phyloP scores from a whole-genome alignment of 805 yeast genomes.

The Metschnikowia bowlesiae region DNA sequence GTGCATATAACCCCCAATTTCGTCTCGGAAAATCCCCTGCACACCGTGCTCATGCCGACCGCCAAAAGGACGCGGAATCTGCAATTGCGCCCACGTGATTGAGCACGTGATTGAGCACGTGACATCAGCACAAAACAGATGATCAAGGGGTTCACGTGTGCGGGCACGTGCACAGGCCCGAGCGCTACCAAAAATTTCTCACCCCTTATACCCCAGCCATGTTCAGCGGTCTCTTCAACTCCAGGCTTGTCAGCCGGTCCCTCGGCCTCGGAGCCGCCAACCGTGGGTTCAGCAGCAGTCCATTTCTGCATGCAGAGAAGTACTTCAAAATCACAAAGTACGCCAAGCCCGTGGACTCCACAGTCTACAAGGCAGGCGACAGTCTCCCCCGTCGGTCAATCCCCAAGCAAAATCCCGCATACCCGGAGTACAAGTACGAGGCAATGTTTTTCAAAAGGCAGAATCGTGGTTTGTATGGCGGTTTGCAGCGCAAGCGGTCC shows the following conservation, averaged over 20 bases:
- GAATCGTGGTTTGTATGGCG: conserved; percentile 88
- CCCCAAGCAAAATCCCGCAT: conserved; percentile 11
- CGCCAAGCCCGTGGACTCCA: conserved; percentile 34
- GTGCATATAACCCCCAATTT: too few species aligned
- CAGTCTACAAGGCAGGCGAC: conserved; percentile 35
- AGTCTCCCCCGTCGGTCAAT: conserved; percentile 19
- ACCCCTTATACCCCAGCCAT: neutral
- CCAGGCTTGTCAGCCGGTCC: conserved; percentile 8
- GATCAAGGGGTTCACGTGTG: neutral
- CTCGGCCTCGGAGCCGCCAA: conserved; percentile 1
- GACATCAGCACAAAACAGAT: neutral
- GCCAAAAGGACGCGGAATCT: too few species aligned
- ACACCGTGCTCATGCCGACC: too few species aligned
- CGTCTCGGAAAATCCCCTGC: too few species aligned
- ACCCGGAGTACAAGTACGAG: conserved; percentile 52
- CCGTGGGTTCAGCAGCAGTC: conserved; percentile 5
- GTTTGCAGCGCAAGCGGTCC: conserved; percentile 73
- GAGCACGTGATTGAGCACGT: neutral
- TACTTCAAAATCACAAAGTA: conserved; percentile 39
- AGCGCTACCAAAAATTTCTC: neutral
- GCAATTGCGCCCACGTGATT: too few species aligned
- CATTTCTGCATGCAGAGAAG: conserved; percentile 25
- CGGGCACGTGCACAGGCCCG: neutral
- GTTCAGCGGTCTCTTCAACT: conserved; percentile 3
- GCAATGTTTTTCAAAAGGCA: conserved; percentile 75